A percentile compares a stretch with the other conserved stretches of the same genome.
Conservation (phyloP, 2,329 filamentous ascomycete species). For the Aspergillus novofumigatus region DNA sequence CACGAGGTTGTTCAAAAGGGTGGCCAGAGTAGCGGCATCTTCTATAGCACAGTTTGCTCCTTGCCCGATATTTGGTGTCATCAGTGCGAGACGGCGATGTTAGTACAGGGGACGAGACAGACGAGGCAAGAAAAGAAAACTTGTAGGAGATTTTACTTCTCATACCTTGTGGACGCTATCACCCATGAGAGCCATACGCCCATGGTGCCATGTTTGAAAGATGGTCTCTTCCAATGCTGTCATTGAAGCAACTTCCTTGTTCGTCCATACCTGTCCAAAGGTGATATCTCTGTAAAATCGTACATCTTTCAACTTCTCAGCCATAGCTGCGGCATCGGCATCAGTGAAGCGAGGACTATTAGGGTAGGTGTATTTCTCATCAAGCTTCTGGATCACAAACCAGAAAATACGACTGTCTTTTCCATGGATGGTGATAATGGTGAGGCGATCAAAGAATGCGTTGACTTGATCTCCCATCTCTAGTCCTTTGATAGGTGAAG, state of each 20-base stretch:
- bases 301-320: slow-evolving; percentile 6
- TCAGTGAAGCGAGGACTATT: slow-evolving; percentile 19
- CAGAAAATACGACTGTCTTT: slow-evolving; percentile 22
- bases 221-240: slow-evolving; percentile 23
- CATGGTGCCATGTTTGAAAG: slow-evolving; percentile 20
- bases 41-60: slow-evolving; percentile 43
- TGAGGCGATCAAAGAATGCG: slow-evolving; percentile 11
- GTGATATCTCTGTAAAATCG: slow-evolving; percentile 12
- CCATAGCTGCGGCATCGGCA: slow-evolving; percentile 15
- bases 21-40: slow-evolving; percentile 33
- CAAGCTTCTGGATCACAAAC: slow-evolving; percentile 26
- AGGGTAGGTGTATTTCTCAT: slow-evolving; percentile 17
- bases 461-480: slow-evolving; percentile 17
- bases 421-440: slow-evolving; percentile 18
- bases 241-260: slow-evolving; percentile 11
- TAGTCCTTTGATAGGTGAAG: slow-evolving; percentile 11
- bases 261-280: slow-evolving; percentile 23
- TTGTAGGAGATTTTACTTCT: no score
- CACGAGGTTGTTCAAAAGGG: slow-evolving; percentile 21
- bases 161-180: slow-evolving; percentile 27
- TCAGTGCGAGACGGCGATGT: slow-evolving; percentile 9
- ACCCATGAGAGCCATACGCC: slow-evolving; percentile 22
- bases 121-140: background rate
- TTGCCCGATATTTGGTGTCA: slow-evolving; percentile 37
- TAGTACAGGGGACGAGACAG: background rate